Evolutionary conservation across 2,329 filamentous ascomycete genomes (phyloP), one percentile per base, ranked within the genome.

Genomic region (Pseudogymnoascus sp.): DNA sequence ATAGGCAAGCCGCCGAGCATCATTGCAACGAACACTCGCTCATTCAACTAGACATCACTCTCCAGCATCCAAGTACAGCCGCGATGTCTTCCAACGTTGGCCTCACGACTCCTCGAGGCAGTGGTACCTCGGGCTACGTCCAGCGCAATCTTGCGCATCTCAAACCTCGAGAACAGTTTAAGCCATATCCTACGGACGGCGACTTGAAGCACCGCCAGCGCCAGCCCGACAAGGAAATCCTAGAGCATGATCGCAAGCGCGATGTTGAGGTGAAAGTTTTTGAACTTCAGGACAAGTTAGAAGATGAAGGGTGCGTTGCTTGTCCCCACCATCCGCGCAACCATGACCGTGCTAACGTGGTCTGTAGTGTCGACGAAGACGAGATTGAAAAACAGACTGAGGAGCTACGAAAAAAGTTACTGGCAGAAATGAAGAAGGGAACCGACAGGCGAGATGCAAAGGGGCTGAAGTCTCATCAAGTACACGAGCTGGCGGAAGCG

Each of bases 71-170:
- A 37, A 8, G 53, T 37, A 63, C n/a, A 46, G 37, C 14, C 40
- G 72, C 35, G 70, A 98, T 98, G 95, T 95, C 93, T 65, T 92
- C 95, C 68, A 99, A 99, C 79, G 95, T 99, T 72, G 96, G 95
- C 64, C 91, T 99, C 71, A 87, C 89, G 63, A 99, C 95, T 4
- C 95, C 95, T 2, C 89, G 95, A 72, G 95, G 95, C 69, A 96
- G 90, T 74, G 95, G 95, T 59, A 99, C 95, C 63, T 98, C 93
- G 0, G 95, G 95, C 74, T 98, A 98, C 75, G 93, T 99, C 63
- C 93, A 98, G 78, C 91, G 92, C 76, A 99, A 98, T 79, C 86
- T 92, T 37, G 95, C 95, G 16, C 88, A 93, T 73, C 86, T 97
- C 70, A 87, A 84, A 73, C 92, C 90, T 31, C 92, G 93, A 77